These are phyloP conservation scores for Bromus sterilis DNA, from an alignment of 176 grass and related monocot species.

Conservation along the genomic window DNA sequence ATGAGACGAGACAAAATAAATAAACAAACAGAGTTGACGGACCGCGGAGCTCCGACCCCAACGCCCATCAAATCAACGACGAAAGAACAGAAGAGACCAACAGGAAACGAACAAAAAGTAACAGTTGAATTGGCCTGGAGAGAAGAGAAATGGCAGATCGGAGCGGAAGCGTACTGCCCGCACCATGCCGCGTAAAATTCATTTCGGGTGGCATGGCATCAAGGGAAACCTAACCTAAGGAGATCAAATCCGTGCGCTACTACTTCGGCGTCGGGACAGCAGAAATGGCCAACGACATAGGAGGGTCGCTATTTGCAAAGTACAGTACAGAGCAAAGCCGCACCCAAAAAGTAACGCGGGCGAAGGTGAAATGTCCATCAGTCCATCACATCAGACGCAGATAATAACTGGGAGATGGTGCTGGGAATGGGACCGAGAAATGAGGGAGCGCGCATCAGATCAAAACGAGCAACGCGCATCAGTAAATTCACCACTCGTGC, in stretches of 20 bases:
- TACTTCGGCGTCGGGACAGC: not conserved
- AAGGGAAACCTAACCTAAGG: not conserved
- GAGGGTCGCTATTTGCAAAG: not conserved
- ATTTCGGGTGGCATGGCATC: not conserved
- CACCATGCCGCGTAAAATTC: conserved; percentile 1
- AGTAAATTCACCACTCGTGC: not conserved
- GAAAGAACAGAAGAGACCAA: conserved; percentile 22
- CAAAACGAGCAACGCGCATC: not conserved
- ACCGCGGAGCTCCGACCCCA: not conserved
- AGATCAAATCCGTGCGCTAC: conserved; percentile 8
- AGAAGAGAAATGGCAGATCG: conserved; percentile 8
- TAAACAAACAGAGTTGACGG: not conserved
- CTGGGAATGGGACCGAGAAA: not conserved
- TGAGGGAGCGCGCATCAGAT: not conserved
- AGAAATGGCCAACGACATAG: not conserved
- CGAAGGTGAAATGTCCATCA: not conserved
- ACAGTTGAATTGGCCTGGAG: conserved; percentile 1
- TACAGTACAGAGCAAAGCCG: not conserved
- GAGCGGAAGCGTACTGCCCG: not conserved
- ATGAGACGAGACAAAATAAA: conserved; percentile 29
- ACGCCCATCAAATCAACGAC: conserved; percentile 27
- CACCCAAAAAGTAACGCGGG: not conserved
- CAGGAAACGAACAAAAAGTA: conserved; percentile 39
- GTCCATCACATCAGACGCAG: conserved; percentile 6
- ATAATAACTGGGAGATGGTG: not conserved